Conservation (phyloP, 2,329 filamentous ascomycete genomes). For the Cytospora paraplurivora region DNA sequence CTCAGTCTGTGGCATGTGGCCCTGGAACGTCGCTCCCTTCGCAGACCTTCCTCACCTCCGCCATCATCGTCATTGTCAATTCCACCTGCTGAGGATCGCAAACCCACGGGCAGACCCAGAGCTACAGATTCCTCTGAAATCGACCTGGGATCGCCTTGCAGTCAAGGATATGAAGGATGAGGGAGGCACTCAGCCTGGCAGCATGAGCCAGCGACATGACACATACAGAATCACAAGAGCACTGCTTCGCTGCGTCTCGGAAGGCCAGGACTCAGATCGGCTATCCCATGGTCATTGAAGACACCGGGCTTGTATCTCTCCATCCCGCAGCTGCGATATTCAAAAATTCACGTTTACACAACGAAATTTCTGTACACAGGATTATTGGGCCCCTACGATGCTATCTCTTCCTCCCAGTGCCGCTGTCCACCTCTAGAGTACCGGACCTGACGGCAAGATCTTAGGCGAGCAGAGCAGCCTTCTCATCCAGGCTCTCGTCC, state of each 20-base stretch:
- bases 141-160: not conserved
- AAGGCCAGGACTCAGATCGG: no score
- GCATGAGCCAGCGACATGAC: not conserved
- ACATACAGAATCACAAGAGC: not conserved
- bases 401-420: not conserved
- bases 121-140: not conserved
- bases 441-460: not conserved
- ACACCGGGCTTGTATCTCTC: no score
- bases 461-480: constrained; percentile 2
- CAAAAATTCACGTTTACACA: no score
- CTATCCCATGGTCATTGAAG: no score
- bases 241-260: no score
- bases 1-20: no score
- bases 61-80: no score
- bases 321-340: no score
- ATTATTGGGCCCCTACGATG: not conserved
- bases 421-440: not conserved
- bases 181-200: not conserved
- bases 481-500: not conserved
- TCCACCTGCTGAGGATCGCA: no score
- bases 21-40: no score
- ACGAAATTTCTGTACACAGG: not conserved
- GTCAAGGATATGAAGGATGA: not conserved
- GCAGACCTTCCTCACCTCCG: no score
- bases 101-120: not conserved